Evolutionary conservation across 2,329 filamentous ascomycete genomes (phyloP).

Genomic region (Stagonosporopsis rhizophila): DNA sequence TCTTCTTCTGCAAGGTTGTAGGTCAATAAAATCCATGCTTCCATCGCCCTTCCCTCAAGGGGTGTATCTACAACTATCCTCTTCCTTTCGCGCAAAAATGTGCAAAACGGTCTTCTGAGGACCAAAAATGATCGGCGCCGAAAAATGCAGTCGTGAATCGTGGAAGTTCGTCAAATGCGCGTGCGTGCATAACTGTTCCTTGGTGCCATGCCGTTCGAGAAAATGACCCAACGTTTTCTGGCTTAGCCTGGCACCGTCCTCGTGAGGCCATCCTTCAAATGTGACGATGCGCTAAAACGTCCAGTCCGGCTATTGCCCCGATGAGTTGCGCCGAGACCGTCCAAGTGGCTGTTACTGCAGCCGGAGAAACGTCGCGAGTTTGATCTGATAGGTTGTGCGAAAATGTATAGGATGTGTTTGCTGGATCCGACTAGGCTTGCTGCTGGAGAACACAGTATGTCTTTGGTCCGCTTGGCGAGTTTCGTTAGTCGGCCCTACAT

Average conservation of each 20-base stretch:
- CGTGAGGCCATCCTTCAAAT: slow-evolving; percentile 3
- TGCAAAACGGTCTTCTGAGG: slow-evolving; percentile 5
- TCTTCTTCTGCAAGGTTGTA: not conserved
- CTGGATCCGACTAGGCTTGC: slow-evolving; percentile 6
- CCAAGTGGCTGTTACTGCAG: slow-evolving; percentile 12
- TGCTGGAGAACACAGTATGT: not conserved
- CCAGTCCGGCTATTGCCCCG: slow-evolving; percentile 10
- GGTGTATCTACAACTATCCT: slow-evolving; percentile 3
- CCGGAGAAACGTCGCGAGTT: slow-evolving; percentile 5
- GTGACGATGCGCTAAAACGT: slow-evolving; percentile 10
- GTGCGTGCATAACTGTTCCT: slow-evolving; percentile 17
- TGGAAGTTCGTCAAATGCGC: slow-evolving; percentile 20
- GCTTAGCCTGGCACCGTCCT: slow-evolving; percentile 13
- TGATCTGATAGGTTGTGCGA: slow-evolving; percentile 5
- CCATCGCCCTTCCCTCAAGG: not conserved
- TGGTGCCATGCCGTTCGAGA: slow-evolving; percentile 11
- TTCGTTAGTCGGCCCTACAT: slow-evolving; percentile 10
- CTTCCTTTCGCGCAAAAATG: slow-evolving; percentile 3
- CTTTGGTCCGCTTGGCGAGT: slow-evolving; percentile 2
- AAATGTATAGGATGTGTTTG: slow-evolving; percentile 9
- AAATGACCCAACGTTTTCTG: slow-evolving; percentile 7
- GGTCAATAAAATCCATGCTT: not conserved
- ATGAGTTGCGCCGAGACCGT: slow-evolving; percentile 11
- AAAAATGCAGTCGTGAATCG: slow-evolving; percentile 22
- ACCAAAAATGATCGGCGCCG: slow-evolving; percentile 15